Evolutionary conservation across 2,329 filamentous ascomycete species (phyloP).

Genomic region (Fusarium buxicola): DNA sequence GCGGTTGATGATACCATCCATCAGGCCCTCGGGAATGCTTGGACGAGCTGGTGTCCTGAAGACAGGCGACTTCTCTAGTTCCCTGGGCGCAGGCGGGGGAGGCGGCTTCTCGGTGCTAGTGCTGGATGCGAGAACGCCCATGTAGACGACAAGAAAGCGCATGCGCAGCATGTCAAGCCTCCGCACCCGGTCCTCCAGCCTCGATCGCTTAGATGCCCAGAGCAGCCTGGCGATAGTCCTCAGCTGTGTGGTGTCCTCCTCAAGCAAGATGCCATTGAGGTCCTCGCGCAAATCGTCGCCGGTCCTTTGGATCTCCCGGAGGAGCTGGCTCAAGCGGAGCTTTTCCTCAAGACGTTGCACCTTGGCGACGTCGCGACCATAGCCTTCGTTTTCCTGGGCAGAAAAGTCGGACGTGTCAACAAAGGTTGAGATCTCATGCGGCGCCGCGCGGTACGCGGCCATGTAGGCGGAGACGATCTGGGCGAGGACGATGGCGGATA

Average conservation of each 20-base stretch:
- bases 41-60: constrained; percentile 49
- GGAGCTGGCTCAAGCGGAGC: constrained; percentile 66
- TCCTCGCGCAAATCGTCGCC: constrained; percentile 72
- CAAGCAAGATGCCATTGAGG: constrained; percentile 64
- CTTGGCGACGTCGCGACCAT: constrained; percentile 69
- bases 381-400: constrained; percentile 72
- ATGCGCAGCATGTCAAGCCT: constrained; percentile 71
- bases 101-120: constrained; percentile 48
- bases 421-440: constrained; percentile 67
- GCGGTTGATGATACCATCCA: constrained; percentile 58
- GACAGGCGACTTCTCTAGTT: constrained; percentile 51
- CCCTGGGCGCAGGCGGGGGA: constrained; percentile 48
- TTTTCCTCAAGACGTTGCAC: constrained; percentile 72
- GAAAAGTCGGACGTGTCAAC: constrained; percentile 72
- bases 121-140: constrained; percentile 65
- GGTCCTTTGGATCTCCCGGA: constrained; percentile 71
- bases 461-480: constrained; percentile 65
- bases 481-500: constrained; percentile 65
- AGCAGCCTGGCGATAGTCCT: constrained; percentile 63
- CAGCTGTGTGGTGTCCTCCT: constrained; percentile 57
- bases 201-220: constrained; percentile 67
- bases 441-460: constrained; percentile 67
- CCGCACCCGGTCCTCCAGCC: constrained; percentile 68
- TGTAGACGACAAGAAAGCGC: constrained; percentile 73
- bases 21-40: constrained; percentile 55